Evolutionary conservation across 495 filamentous ascomycete species (phyloP), one percentile per base, ranked within the genome.

Genomic region (Aspergillus homomorphus): DNA sequence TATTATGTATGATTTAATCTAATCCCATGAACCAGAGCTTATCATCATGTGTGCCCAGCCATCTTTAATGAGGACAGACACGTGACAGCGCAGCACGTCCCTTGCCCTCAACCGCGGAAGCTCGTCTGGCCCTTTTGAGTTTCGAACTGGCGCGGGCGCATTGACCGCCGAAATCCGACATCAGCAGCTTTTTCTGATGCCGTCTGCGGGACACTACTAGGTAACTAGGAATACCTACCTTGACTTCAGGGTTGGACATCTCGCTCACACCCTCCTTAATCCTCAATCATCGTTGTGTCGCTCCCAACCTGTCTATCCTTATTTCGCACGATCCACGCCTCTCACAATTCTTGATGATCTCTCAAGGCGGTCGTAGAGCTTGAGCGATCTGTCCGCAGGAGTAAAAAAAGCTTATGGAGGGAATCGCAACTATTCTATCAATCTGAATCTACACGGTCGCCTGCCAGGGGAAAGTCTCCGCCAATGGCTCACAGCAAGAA

Each of bases 401-500:
- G 15, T 6, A 38, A 38, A 14, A 38, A 38, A 58, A 30, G 46
- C 70, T 45, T 60, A 69, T 71, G 66, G 60, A 53, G 56, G 54
- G 49, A 58, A 19, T 26, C 53, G 57, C 58, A 41, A 53, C 46
- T 24, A 26, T 43, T 41, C 45, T 53, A 53, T 51, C 45, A 55
- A 59, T 56, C 49, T 55, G 55, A 57, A 53, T 53, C 48, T 38
- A 42, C 67, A 63, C 61, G 55, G 63, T 67, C 62, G 61, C 66
- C 22, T 51, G 22, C 48, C 20, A 2, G 48, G 23, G 7, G 5
- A 30, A 30, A 30, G 4, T 18, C 24, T 23, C 23, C 19, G 71
- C 74, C 45, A 51, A 78, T 76, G 73, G 72, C 56, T 48, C 69
- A 73, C 41, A 66, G 52, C 62, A 53, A 51, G 41, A 70, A 72